Evolutionary conservation across 2,329 filamentous ascomycete species (phyloP), one percentile per base, ranked within the genome.

Genomic region (Ophiostoma sp.): DNA sequence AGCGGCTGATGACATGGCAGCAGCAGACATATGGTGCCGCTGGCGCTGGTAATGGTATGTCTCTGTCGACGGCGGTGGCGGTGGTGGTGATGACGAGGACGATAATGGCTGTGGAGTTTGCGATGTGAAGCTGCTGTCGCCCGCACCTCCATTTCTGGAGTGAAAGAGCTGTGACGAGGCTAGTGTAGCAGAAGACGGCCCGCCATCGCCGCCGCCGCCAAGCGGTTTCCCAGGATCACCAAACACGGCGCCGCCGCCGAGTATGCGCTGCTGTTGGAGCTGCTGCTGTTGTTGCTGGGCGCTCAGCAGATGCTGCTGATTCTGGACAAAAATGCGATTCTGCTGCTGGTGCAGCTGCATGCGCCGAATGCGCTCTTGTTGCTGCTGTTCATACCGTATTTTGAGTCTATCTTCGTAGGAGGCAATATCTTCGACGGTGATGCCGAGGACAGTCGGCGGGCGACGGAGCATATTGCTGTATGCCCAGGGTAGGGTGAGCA

Each of bases 401-500:
- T 76, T 76, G 33, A 80, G 81, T 72, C 87, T 83, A 77, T 89
- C 88, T 76, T 92, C 89, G 79, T 91, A 92, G 69, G 85, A 82
- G 54, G 89, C 87, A 54, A 92, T 83, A 78, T 93, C 90, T 76
- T 91, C 88, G 67, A 87, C 82, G 2, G 89, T 92, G 73, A 92
- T 85, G 69, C 84, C 82, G 73, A 93, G 86, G 17, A 86, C 85
- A 66, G 90, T 93, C 13, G 90, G 85, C 20, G 87, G 85, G 65
- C 90, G 77, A 69, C 79, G 78, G n/a, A 79, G 76, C 79, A 81
- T 78, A 17, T 6, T 35, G 67, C 1, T 35, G 36, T 48, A 39
- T 3, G 6, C 6, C 36, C 17, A 48, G 35, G 27, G 52, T 31
- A 23, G 64, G 33, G n/a, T 36, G 44, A 20, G 10, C 23, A 15